Percentiles rank a stretch among this genome's conserved stretches.
These are phyloP conservation scores for Peronospora tabacina DNA, from an alignment of 352 stramenopile genomes.

Conservation along the genomic window DNA sequence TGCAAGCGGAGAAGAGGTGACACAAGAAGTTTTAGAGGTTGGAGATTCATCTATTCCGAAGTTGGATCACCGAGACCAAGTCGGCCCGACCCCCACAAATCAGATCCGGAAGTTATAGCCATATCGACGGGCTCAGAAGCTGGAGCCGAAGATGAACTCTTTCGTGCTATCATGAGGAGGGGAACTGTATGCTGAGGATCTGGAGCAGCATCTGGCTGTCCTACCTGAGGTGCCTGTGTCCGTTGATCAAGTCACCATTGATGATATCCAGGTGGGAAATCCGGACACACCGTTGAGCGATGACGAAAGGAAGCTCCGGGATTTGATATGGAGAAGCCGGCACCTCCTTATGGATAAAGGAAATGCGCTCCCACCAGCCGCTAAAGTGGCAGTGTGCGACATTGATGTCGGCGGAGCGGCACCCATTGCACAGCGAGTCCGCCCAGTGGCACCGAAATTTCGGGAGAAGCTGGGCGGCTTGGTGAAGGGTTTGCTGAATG, in stretches of 20 bases:
- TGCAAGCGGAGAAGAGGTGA: too few relatives aligned
- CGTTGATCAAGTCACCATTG: not conserved
- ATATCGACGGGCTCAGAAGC: too few relatives aligned
- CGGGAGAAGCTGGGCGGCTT: constrained; percentile 20
- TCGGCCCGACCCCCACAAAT: too few relatives aligned
- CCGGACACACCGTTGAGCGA: constrained; percentile 11
- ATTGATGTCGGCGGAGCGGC: constrained; percentile 23
- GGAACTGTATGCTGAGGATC: too few relatives aligned
- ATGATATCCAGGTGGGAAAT: constrained; percentile 22
- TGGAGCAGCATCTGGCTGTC: too few relatives aligned
- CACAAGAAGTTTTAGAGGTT: too few relatives aligned
- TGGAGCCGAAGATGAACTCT: too few relatives aligned
- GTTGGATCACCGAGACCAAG: too few relatives aligned
- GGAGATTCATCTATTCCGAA: too few relatives aligned
- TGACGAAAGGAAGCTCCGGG: not conserved
- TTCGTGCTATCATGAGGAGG: too few relatives aligned
- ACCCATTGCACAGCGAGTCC: constrained; percentile 14
- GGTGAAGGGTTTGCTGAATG: constrained; percentile 18
- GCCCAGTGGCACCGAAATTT: constrained; percentile 15
- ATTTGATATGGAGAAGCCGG: not conserved
- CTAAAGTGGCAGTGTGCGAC: constrained; percentile 21
- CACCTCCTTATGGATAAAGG: constrained; percentile 21
- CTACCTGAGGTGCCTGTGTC: too few relatives aligned
- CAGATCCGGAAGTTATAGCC: too few relatives aligned
- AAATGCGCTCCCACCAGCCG: constrained; percentile 14